Percentiles rank a stretch among this genome's conserved stretches.
Conservation (phyloP, 345 rosid genomes). For the Noccaea bulbosa region DNA sequence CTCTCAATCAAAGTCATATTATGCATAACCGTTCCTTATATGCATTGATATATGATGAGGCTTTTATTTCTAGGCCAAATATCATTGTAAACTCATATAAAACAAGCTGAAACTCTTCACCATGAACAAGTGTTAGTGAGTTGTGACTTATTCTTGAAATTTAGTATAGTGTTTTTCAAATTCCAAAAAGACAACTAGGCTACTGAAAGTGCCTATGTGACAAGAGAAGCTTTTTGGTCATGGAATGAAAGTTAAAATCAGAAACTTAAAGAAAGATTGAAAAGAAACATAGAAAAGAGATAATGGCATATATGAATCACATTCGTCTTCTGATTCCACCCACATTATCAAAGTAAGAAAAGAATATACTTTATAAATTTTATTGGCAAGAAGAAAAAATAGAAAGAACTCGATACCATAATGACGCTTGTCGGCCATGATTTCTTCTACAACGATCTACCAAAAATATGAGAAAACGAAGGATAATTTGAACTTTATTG, state of each 20-base stretch:
- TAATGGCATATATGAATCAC: constrained; percentile 35
- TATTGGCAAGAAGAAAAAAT: constrained; percentile 14
- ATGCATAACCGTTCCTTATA: not conserved
- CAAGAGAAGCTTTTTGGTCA: constrained; percentile 23
- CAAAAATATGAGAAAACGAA: constrained; percentile 20
- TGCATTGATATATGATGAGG: not conserved
- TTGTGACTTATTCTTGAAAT: not conserved
- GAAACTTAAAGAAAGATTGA: constrained; percentile 10
- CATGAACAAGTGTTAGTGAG: not conserved
- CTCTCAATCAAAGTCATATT: not conserved
- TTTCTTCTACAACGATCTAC: constrained; percentile 19
- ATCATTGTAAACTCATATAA: not conserved
- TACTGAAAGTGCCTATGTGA: constrained; percentile 8
- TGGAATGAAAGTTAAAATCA: constrained; percentile 24
- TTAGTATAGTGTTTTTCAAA: constrained; percentile 5
- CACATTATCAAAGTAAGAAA: constrained; percentile 37
- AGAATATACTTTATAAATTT: constrained; percentile 35
- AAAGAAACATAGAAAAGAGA: constrained; percentile 16
- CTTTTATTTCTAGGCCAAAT: not conserved
- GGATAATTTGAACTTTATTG: constrained; percentile 21
- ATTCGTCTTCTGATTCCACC: constrained; percentile 37
- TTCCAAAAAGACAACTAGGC: constrained; percentile 2
- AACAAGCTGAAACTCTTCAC: not conserved
- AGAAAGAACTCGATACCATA: constrained; percentile 37
- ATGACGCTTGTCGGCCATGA: constrained; percentile 42